These are phyloP conservation scores for Fraxinus platypoda DNA, from an alignment of 305 asterid species.

Conservation along the genomic window DNA sequence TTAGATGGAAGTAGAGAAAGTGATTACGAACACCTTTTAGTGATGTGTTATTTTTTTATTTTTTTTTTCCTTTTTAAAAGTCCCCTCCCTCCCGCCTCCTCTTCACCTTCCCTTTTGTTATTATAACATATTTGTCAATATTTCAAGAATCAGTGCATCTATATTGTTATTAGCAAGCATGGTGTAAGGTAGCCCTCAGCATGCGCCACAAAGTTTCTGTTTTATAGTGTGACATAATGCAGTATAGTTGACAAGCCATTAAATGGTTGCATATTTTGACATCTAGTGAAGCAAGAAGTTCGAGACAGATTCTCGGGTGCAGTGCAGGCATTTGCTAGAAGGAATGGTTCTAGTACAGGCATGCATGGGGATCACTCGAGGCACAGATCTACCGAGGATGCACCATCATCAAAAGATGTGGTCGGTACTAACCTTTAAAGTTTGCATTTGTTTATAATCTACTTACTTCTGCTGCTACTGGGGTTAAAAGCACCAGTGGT, in stretches of 20 bases:
- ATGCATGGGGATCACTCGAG: constrained; percentile 58
- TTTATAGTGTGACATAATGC: background rate
- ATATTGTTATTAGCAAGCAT: background rate
- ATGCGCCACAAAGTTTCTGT: background rate
- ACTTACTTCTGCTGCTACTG: background rate
- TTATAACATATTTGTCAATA: background rate
- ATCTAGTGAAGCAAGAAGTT: constrained; percentile 58
- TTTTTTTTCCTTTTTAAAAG: no score
- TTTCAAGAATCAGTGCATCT: background rate
- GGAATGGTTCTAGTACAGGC: constrained; percentile 54
- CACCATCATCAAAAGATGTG: constrained; percentile 77
- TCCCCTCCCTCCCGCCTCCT: background rate
- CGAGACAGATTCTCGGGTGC: constrained; percentile 69
- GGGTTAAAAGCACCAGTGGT: background rate
- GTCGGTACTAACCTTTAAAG: constrained; percentile 32
- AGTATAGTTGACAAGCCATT: background rate
- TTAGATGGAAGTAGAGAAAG: background rate
- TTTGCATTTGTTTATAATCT: background rate
- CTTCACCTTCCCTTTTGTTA: background rate
- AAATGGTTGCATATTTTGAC: constrained; percentile 3
- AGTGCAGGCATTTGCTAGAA: constrained; percentile 64
- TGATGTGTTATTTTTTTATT: background rate
- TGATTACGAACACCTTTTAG: background rate
- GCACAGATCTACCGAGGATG: constrained; percentile 58
- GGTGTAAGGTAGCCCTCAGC: background rate